Conservation (phyloP, 2,329 filamentous ascomycete genomes). For the Drechslerella dactyloides region DNA sequence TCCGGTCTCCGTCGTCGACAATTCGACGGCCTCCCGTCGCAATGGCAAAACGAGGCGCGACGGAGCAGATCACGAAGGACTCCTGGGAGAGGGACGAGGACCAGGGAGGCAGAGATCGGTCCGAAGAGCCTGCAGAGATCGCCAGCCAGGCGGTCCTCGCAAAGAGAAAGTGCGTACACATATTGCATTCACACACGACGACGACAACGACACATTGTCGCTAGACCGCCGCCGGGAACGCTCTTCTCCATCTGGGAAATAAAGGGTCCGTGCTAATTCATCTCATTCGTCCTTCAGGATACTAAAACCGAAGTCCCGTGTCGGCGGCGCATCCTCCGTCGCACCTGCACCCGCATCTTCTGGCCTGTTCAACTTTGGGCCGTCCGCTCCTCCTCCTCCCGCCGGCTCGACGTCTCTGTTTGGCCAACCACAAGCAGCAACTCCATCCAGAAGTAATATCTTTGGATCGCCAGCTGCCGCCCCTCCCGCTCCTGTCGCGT, state of each 20-base stretch:
- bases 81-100: conserved; percentile 45
- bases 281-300: conserved; percentile 22
- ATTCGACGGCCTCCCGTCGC: background rate
- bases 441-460: conserved; percentile 22
- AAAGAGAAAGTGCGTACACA: conserved; percentile 40
- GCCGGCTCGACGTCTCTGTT: conserved; percentile 19
- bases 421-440: conserved; percentile 30
- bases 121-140: conserved; percentile 40
- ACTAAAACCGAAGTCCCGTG: conserved; percentile 40
- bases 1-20: background rate
- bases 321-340: conserved; percentile 18
- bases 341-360: conserved; percentile 18
- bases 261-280: background rate
- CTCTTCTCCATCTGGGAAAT: background rate
- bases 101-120: conserved; percentile 35
- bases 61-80: conserved; percentile 50
- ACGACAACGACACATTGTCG: background rate
- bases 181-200: no score
- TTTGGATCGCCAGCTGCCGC: conserved; percentile 17
- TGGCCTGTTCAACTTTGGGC: conserved; percentile 38
- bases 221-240: background rate
- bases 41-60: conserved; percentile 49
- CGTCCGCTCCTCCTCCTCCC: conserved; percentile 10
- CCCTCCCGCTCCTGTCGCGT: conserved; percentile 6
- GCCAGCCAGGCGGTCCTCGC: conserved; percentile 37